These are phyloP conservation scores for Coniella lustricola DNA, from an alignment of 2,329 filamentous ascomycete genomes.

Conservation along the genomic window DNA sequence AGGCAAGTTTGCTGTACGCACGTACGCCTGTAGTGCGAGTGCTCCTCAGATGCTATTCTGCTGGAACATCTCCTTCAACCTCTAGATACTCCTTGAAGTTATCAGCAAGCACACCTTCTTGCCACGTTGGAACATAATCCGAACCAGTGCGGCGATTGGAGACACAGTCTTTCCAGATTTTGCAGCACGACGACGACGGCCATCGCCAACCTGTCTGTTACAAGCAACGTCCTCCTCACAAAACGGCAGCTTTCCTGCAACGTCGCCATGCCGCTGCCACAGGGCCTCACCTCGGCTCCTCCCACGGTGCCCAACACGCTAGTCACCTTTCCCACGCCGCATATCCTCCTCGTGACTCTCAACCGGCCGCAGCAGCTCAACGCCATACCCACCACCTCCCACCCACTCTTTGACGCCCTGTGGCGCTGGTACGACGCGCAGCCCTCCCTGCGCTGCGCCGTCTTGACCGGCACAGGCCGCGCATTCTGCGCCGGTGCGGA, in stretches of 20 bases:
- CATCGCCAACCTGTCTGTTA: no score
- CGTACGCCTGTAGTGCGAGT: no score
- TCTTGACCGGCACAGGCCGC: slow-evolving; percentile 55
- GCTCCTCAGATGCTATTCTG: no score
- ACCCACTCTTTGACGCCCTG: slow-evolving; percentile 40
- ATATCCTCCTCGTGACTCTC: slow-evolving; percentile 53
- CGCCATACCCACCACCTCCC: slow-evolving; percentile 42
- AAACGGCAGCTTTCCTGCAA: background rate
- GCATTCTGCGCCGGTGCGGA: slow-evolving; percentile 65
- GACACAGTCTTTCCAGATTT: no score
- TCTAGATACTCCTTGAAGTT: no score
- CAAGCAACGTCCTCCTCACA: background rate
- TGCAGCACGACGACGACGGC: no score
- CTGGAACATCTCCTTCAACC: no score
- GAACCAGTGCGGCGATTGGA: no score
- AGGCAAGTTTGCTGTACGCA: no score
- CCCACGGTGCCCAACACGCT: slow-evolving; percentile 34
- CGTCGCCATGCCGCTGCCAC: slow-evolving; percentile 6
- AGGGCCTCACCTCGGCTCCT: slow-evolving; percentile 27
- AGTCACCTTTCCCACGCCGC: slow-evolving; percentile 44
- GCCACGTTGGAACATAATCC: no score
- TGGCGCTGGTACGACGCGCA: slow-evolving; percentile 55
- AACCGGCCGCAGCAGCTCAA: slow-evolving; percentile 54
- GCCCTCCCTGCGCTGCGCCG: slow-evolving; percentile 51
- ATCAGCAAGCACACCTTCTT: no score